Evolutionary conservation across 345 rosid genomes (phyloP), one percentile per base, ranked within the genome.

Genomic region (Gynandropsis gynandra): DNA sequence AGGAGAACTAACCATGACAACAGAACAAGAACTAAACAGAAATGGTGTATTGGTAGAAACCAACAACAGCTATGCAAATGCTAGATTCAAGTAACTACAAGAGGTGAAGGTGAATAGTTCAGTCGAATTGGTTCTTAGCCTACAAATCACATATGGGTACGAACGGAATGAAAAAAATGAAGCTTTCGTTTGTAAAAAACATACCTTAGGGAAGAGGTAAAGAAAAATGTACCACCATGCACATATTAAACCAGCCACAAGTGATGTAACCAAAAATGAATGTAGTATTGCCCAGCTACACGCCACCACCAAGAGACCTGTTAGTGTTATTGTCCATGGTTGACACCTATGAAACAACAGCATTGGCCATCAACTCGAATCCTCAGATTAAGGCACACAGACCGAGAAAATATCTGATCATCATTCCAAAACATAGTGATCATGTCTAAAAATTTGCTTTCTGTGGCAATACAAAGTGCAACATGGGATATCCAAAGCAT

Each of bases 221-320:
- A 84, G 84, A 63, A 87, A 90, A 42, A 84, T 67, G 76, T 84
- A 87, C 96, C 93, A 90, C 96, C 98, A 90, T 32, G 64, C 16
- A 56, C 80, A 54, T 29, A 82, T 75, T 19, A 78, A 58, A 33
- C 73, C 63, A 21, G 64, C 20, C 8, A 71, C 59, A 32, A 75
- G 50, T 5, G 80, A 52, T 39, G 98, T 75, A 57, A 76, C 72
- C 46, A 74, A 42, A 20, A 72, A 58, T 0, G 98, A 87, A 40
- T 65, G 89, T 37, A 90, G 65, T 46, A 77, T 48, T 32, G 59
- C 37, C 97, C 96, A 89, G 80, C 94, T 86, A 59, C 66, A 68
- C 36, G 79, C 81, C 19, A 78, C 68, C 16, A 44, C 76, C 41
- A 62, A 69, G 19, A 62, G 39, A 57, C 98, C 96, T 6, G 95